Base-by-base conservation (phyloP, 2,329 filamentous ascomycete genomes). In the Paecilomyces variotii region DNA sequence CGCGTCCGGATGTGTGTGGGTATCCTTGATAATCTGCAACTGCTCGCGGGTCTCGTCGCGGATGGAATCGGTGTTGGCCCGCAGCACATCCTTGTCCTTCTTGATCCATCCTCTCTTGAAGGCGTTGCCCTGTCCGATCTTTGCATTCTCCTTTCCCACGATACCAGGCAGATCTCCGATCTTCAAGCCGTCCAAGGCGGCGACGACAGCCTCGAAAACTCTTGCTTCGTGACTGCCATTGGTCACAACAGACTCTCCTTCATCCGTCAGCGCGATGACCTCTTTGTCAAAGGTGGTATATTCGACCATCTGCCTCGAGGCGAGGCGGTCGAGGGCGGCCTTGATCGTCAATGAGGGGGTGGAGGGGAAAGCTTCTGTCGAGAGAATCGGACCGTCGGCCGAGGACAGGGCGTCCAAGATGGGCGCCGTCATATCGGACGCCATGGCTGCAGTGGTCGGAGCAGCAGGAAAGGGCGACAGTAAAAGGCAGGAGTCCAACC, bases 91-190 rank as follows among this genome's bases (percentile, higher is more conserved):
- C 53, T 79, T 78, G 63, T 85, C 82, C 70, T 87, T 87, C 72
- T 85, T 86, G 61, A 87, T 82, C 85, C 85, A 87, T 64, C 84
- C 84, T 67, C 81, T 79, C 75, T 84, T 95, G 80, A 97, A 96
- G 34, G 93, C 93, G 78, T 94, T 96, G 67, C 91, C 91, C 73
- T 94, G 89, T n/a, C 94, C 94, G 61, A 97, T 80, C 78, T 78
- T 79, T 58, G 77, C 77, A 55, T 73, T 75, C 28, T 78, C 76
- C 66, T 78, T 77, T 56, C 76, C 76, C 53, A 78, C 75, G 57
- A 78, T 68, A 56, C 74, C 74, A 32, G 79, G 77, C 58, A 92
- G 79, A 64, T 93, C 89, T 63, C 83, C 79, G 60, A 97, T 88
- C 64, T 89, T 88, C 74, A 97, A 80, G 25, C 91, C 92, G 70